These are phyloP conservation scores for Amniculicola lignicola DNA, from an alignment of 495 filamentous ascomycete genomes.

Conservation along the genomic window DNA sequence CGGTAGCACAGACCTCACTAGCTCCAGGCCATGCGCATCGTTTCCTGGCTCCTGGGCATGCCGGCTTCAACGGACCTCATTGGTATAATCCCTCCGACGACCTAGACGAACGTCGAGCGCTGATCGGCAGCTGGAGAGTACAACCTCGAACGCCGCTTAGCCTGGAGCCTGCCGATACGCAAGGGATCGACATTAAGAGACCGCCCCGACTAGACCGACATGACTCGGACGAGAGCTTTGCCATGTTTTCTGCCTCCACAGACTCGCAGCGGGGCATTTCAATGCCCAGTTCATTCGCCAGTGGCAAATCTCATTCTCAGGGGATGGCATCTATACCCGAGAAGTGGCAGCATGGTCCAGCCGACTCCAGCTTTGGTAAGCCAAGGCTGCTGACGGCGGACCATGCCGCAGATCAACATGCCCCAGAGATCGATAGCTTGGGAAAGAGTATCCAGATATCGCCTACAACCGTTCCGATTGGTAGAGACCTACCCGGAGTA, in stretches of 20 bases:
- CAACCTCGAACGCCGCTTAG: conserved; percentile 34
- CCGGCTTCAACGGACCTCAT: conserved; percentile 25
- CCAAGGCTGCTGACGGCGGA: not conserved
- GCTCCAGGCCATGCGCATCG: conserved; percentile 2
- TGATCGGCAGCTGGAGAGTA: conserved; percentile 36
- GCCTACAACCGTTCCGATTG: conserved; percentile 24
- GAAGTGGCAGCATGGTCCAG: conserved; percentile 21
- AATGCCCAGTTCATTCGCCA: conserved; percentile 47
- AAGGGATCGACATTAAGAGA: conserved; percentile 39
- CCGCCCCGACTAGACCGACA: conserved; percentile 54
- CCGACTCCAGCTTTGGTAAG: conserved; percentile 24
- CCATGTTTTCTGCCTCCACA: conserved; percentile 77
- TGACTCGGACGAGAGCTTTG: conserved; percentile 77
- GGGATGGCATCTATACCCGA: conserved; percentile 35
- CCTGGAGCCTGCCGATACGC: conserved; percentile 33
- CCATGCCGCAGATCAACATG: conserved; percentile 3
- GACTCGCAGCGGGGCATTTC: conserved; percentile 42
- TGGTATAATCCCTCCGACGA: conserved; percentile 32
- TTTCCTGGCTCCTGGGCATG: conserved; percentile 3
- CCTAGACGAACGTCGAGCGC: conserved; percentile 33
- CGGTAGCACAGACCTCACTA: not conserved
- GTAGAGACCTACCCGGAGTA: not conserved
- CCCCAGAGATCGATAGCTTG: conserved; percentile 3
- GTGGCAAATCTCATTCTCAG: conserved; percentile 42
- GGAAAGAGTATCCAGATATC: conserved; percentile 23